These are phyloP conservation scores for Candida anglica DNA, from an alignment of 805 yeast genomes.

Conservation along the genomic window DNA sequence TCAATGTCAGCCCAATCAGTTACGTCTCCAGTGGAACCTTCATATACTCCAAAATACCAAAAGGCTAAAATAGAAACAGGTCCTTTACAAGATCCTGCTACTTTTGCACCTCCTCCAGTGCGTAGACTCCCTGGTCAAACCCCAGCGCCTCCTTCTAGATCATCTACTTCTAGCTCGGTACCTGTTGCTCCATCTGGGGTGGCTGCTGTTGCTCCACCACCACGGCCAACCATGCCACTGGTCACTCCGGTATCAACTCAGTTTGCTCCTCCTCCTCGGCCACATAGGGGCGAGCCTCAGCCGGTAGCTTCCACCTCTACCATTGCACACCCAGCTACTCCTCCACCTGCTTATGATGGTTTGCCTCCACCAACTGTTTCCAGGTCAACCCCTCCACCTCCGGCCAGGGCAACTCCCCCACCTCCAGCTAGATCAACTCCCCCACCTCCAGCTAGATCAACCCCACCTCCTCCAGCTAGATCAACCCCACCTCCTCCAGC, in stretches of 20 bases:
- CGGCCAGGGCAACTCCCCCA: no score
- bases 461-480: slow-evolving; percentile 4
- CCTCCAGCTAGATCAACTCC: no score
- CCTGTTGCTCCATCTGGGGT: background rate
- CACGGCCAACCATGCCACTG: slow-evolving; percentile 12
- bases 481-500: slow-evolving; percentile 2
- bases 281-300: no score
- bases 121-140: no score
- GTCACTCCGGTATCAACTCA: background rate
- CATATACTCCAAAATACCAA: slow-evolving; percentile 5
- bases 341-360: no score
- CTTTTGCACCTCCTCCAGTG: slow-evolving; percentile 41
- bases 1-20: background rate
- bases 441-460: slow-evolving; percentile 2
- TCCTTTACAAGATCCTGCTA: slow-evolving; percentile 31
- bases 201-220: slow-evolving; percentile 8
- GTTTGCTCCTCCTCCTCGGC: background rate
- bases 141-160: no score
- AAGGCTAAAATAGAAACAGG: no score
- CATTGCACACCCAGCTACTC: no score
- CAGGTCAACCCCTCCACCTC: no score
- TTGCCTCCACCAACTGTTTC: no score
- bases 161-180: no score
- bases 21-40: slow-evolving; percentile 3
- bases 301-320: no score